Evolutionary conservation across 495 filamentous ascomycete species (phyloP), one percentile per base, ranked within the genome.

Genomic region (Diplogelasinospora grovesii): DNA sequence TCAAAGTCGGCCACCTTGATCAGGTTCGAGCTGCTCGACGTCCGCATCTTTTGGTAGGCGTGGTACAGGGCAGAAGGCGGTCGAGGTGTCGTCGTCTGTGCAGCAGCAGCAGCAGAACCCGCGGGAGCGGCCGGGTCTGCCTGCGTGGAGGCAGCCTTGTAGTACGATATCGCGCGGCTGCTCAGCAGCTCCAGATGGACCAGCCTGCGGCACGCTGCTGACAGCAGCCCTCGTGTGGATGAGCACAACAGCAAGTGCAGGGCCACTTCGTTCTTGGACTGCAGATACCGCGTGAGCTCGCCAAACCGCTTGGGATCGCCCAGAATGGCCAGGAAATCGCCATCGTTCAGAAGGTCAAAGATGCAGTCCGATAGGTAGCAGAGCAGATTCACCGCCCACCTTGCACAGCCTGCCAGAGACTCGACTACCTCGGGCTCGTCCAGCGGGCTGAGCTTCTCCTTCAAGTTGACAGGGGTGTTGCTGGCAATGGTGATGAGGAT

Each of bases 201-300:
- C 22, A 89, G 71, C 21, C 75, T 75, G 34, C 78, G 81, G 59
- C 80, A 86, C 40, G 78, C 71, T 27, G 79, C 79, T 13, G 72
- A 73, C 36, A 89, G 65, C 49, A 89, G 81, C 30, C 77, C 74
- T 8, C 86, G 78, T 10, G 83, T 81, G 47, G 83, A 78, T 36
- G 82, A 85, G 42, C 80, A 81, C 16, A 89, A 74, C 33, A 88
- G 64, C 33, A 88, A 65, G 44, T 86, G 67, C 18, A 93, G 68
- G 18, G 81, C 66, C 10, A 86, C 60, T 22, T 74, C 64, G 29
- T 68, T 68, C 20, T 64, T 62, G 8, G 56, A 41, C 8, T 60
- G 61, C 18, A 77, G 54, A 34, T 73, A 68, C 9, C 24, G 39
- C 20, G 66, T 56, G 43, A 76, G 54, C 34, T 74, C 68, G 15